Base-by-base conservation (phyloP, 2,329 filamentous ascomycete genomes). In the Clarireedia homoeocarpa region DNA sequence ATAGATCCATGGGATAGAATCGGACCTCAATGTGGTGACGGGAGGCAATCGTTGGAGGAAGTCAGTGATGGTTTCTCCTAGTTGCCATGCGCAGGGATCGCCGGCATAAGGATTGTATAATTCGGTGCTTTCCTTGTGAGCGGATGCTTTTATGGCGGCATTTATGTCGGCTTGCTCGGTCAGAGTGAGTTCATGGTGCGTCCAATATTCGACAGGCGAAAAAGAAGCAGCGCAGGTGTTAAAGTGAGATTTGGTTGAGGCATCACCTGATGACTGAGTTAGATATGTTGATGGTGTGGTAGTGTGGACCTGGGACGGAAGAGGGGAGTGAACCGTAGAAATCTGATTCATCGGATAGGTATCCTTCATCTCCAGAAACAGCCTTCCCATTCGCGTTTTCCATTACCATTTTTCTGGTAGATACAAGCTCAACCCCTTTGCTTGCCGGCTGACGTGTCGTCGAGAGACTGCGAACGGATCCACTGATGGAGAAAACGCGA, bases 21-120 rank as follows among this genome's bases (percentile, higher is more conserved):
- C 70, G 10, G 58, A 51, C 9, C 17, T 1, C n/a, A 20, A 48
- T 1, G 84, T 88, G 1, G 78, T 85, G 3, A 78, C 77, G 0
- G 89, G 88, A 0, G 86, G 85, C 0, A 91, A 74, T 7, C 89
- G 82, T 7, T 72, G 58, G 2, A 94, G 71, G 63, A 95, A 95
- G 1, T 79, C 77, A 6, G 80, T 70, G 1, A 87, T 71, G 0
- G 78, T 79, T 66, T 91, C 88, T 1, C 73, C 73, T 27, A 84
- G 74, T 67, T 86, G 85, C 74, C 85, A 83, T 26, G 80, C 83
- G 59, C 65, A 69, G 0, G 69, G 53, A 1, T 75, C 57, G 36
- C 79, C 81, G 56, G 81, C 75, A 61, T 83, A 83, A 1, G 77
- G 77, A 65, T 89, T 88, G 70, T 82, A 76, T 2, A 80, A 55